These are phyloP conservation scores for Geotrichum ghanense DNA, from an alignment of 805 yeast genomes.

Conservation along the genomic window DNA sequence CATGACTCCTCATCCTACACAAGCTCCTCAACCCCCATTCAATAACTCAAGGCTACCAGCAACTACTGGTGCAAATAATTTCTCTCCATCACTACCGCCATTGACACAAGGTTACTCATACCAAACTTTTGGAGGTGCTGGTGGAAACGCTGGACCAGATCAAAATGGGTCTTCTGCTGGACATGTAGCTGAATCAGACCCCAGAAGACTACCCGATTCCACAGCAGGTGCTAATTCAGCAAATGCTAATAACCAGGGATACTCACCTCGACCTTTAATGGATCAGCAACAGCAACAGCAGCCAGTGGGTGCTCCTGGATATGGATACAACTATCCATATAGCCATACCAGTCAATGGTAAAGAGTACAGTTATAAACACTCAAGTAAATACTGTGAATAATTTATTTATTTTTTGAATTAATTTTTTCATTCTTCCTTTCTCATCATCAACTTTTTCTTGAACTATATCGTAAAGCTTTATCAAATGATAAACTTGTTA, in stretches of 20 bases:
- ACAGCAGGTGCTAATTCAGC: neutral
- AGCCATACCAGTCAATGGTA: neutral
- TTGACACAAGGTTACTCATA: conserved; percentile 8
- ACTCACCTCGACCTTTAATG: neutral
- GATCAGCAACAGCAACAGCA: neutral
- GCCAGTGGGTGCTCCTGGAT: neutral
- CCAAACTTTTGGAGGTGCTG: conserved; percentile 3
- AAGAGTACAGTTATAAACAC: neutral
- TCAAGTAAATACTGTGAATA: neutral
- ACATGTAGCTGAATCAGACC: conserved; percentile 10
- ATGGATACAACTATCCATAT: neutral
- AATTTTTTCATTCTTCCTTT: neutral
- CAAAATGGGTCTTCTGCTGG: conserved; percentile 6
- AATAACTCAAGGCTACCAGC: conserved; percentile 3
- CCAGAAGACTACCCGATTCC: conserved; percentile 13
- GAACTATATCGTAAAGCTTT: too few species aligned
- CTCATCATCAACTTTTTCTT: neutral
- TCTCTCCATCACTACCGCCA: conserved; percentile 13
- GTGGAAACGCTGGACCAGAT: conserved; percentile 1
- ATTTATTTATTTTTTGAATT: neutral
- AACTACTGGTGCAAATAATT: conserved; percentile 2
- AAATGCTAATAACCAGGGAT: neutral
- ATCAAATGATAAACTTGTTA: too few species aligned
- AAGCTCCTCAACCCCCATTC: conserved; percentile 4
- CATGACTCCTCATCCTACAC: conserved; percentile 3